These are phyloP conservation scores for Rostrohypoxylon terebratum DNA, from an alignment of 495 filamentous ascomycete species.

Conservation along the genomic window DNA sequence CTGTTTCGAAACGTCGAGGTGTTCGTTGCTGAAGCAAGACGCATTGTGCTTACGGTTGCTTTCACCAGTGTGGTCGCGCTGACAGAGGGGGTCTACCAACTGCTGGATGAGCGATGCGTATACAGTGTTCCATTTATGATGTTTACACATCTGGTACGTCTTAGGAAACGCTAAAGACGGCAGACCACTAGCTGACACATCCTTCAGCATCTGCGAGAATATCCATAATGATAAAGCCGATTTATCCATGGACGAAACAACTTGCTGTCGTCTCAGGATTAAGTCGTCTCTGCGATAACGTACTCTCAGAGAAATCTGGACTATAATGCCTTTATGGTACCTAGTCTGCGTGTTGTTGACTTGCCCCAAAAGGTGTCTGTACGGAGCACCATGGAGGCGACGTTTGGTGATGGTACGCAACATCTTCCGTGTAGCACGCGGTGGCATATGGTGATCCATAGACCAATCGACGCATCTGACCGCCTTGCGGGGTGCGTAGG, in stretches of 20 bases:
- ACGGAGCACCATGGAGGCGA: constrained; percentile 37
- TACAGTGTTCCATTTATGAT: constrained; percentile 11
- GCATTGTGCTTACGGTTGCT: neutral
- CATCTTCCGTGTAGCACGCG: constrained; percentile 41
- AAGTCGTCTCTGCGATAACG: constrained; percentile 35
- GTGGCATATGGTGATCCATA: constrained; percentile 42
- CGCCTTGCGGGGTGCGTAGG: constrained; percentile 28
- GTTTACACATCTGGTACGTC: constrained; percentile 31
- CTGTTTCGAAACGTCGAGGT: constrained; percentile 31
- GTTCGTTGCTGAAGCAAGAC: constrained; percentile 28
- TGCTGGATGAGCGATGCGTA: constrained; percentile 18
- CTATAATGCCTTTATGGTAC: constrained; percentile 36
- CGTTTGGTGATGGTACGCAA: constrained; percentile 39
- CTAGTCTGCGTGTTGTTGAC: constrained; percentile 36
- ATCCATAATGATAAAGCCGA: constrained; percentile 31
- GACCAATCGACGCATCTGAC: constrained; percentile 34
- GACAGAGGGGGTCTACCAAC: constrained; percentile 18
- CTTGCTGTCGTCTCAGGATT: constrained; percentile 33
- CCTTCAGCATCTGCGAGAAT: constrained; percentile 26
- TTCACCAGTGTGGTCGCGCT: neutral
- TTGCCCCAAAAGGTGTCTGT: constrained; percentile 35
- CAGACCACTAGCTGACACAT: neutral
- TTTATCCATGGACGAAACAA: constrained; percentile 39
- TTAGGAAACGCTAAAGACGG: constrained; percentile 13
- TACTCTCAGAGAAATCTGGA: constrained; percentile 27